Base-by-base conservation (phyloP, 495 filamentous ascomycete genomes). In the Sabuloglossum arenarium region DNA sequence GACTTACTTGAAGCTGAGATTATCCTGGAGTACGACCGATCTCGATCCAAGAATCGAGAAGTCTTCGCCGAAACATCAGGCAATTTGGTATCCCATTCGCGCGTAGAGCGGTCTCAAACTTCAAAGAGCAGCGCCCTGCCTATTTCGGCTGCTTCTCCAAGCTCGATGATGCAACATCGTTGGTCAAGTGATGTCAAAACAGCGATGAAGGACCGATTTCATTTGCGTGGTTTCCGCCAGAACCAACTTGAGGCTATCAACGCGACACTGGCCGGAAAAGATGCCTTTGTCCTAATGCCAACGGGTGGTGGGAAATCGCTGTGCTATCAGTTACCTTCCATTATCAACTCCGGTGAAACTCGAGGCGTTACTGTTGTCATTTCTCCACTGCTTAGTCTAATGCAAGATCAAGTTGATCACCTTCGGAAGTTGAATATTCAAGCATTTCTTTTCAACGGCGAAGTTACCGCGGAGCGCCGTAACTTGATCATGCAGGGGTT, bases 211-310 rank as follows among this genome's bases (percentile, higher is more conserved):
- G 79, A 88, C 47, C 74, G 84, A 6, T 99, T 99, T 62, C 73
- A 82, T 56, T 76, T 99, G 59, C 76, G 75, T 21, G 86, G 85
- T 0, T 97, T 97, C 63, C 78, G 93, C 8, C 75, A 76, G n/a
- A 88, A 94, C 62, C 91, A 99, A 62, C 76, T 97, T 9, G 85
- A 95, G 66, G 91, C 91, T 6, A 91, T 99, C 66, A 94, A 97
- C 67, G 83, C 89, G 8, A 95, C 91, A 0, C 70, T 99, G 37
- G 71, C 70, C 31, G 90, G 88, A 0, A 82, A 90, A 60, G 88
- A 97, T 67, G 80, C 81, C 0, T 97, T 99, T 64, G 83, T 97
- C 14, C 68, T 97, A 25, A 97, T 99, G 91, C 93, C 91, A 28
- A 99, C 91, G 2, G 91, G 93, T 43, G 93, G 91, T 53, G 91